Evolutionary conservation across 345 rosid species (phyloP).

Genomic region (Abelmoschus esculentus): DNA sequence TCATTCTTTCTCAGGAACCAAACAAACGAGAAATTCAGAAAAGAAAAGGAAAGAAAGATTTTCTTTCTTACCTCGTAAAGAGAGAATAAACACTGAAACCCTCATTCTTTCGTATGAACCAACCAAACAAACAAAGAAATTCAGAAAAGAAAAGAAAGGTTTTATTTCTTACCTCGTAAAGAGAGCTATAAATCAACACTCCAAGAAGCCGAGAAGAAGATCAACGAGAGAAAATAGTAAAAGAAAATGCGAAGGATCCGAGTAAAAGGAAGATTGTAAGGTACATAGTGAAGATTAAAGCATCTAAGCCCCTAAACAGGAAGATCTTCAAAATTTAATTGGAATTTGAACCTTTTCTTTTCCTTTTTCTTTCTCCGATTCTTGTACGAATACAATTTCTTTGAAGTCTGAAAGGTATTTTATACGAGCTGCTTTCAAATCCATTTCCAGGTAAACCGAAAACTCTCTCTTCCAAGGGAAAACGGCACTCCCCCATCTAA

Average conservation of each 20-base stretch:
- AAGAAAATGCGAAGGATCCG: slow-evolving; percentile 26
- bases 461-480: neutral
- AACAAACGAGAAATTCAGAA: slow-evolving; percentile 15
- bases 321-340: neutral
- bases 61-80: neutral
- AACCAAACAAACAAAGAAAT: slow-evolving; percentile 21
- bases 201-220: slow-evolving; percentile 25
- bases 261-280: neutral
- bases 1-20: slow-evolving; percentile 19
- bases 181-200: slow-evolving; percentile 29
- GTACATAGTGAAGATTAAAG: slow-evolving; percentile 9
- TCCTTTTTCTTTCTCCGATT: neutral
- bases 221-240: slow-evolving; percentile 3
- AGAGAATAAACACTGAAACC: slow-evolving; percentile 29
- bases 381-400: neutral
- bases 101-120: slow-evolving; percentile 15
- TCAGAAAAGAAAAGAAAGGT: neutral
- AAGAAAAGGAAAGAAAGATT: neutral
- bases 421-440: slow-evolving; percentile 27
- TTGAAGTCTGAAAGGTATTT: slow-evolving; percentile 7
- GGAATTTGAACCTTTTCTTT: neutral
- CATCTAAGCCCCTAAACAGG: slow-evolving; percentile 24
- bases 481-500: neutral
- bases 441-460: slow-evolving; percentile 12
- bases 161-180: neutral